Percentiles rank a stretch among this genome's conserved stretches.
These are phyloP conservation scores for Edaphochlamys debaryana DNA, from an alignment of 139 green algal species.

Conservation along the genomic window DNA sequence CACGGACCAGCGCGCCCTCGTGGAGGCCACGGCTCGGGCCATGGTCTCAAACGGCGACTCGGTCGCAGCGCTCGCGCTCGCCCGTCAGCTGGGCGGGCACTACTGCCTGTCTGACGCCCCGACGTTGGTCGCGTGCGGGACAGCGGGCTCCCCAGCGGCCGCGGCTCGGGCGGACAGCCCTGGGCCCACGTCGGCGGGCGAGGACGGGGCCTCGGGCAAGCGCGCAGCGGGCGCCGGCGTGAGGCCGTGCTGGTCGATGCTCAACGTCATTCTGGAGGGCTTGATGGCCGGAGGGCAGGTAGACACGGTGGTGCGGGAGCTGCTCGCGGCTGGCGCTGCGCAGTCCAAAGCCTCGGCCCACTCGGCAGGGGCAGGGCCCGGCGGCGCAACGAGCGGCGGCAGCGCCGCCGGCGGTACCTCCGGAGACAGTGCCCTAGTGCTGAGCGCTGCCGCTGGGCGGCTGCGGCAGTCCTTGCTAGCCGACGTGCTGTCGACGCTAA, in stretches of 20 bases:
- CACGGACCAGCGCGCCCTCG: slow-evolving; percentile 25
- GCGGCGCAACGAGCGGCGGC: not conserved
- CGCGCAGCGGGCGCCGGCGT: too few species aligned
- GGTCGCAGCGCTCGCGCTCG: not conserved
- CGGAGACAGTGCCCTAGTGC: too few species aligned
- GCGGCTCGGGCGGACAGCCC: not conserved
- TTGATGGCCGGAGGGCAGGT: not conserved
- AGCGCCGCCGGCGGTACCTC: not conserved
- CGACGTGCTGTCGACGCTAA: not conserved
- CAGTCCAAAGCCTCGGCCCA: not conserved
- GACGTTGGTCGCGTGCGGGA: not conserved
- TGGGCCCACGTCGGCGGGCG: too few species aligned
- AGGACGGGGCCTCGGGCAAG: too few species aligned
- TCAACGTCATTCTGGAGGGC: slow-evolving; percentile 17
- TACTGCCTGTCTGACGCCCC: not conserved
- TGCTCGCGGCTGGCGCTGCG: slow-evolving; percentile 16
- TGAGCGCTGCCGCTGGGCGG: not conserved
- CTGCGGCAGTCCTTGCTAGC: slow-evolving; percentile 1
- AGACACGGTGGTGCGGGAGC: slow-evolving; percentile 3
- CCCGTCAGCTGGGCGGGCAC: slow-evolving; percentile 1
- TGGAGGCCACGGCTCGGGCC: slow-evolving; percentile 15
- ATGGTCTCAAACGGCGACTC: not conserved
- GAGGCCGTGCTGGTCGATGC: slow-evolving; percentile 24
- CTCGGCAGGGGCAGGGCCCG: not conserved
- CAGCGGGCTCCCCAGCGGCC: not conserved